Evolutionary conservation across 805 yeast genomes (phyloP), one percentile per base, ranked within the genome.

Genomic region (Cyberlindnera mycetangii): DNA sequence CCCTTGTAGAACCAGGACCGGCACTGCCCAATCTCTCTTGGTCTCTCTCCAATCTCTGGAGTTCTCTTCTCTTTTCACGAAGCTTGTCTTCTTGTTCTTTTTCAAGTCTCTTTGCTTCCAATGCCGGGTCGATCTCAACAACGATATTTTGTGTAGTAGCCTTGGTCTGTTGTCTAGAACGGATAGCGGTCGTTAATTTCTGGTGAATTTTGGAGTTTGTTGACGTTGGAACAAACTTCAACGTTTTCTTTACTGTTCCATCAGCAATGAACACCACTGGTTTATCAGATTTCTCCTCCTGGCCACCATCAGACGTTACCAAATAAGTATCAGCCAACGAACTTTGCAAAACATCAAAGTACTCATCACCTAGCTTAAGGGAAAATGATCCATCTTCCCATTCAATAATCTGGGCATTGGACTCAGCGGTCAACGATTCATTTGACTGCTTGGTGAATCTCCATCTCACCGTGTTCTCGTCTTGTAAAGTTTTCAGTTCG

Each of bases 361-460:
- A 74, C 65, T 93, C 99, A 37, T 75, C 74, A 25, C 99, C 99
- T 31, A 93, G 68, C 59, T 88, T 90, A 54, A 93, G 69, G 2
- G 97, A 89, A 50, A 81, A 67, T 4, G 88, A 73, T 1, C 99
- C 99, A 65, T 93, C 98, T 44, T 85, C 84, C 99, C 99, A 93
- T 62, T 88, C 85, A 28, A 93, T 76, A 45, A 92, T 80, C 59
- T 90, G 88, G 5, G 97, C 83, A 60, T 93, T 93, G 9, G 95
- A 84, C 62, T 89, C 95, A 55, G 86, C 86, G 58, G 78, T 77
- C 52, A 90, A 79, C 0, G 56, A 43, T 16, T 67, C 62, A n/a
- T 76, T 78, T 10, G 52, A 43, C 48, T 81, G 82, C 47, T 84
- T 78, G 14, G 89, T 84, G 64, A 90, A 92, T 66, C 96, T 79